Conservation (phyloP, 345 rosid species). For the Turnera subulata region DNA sequence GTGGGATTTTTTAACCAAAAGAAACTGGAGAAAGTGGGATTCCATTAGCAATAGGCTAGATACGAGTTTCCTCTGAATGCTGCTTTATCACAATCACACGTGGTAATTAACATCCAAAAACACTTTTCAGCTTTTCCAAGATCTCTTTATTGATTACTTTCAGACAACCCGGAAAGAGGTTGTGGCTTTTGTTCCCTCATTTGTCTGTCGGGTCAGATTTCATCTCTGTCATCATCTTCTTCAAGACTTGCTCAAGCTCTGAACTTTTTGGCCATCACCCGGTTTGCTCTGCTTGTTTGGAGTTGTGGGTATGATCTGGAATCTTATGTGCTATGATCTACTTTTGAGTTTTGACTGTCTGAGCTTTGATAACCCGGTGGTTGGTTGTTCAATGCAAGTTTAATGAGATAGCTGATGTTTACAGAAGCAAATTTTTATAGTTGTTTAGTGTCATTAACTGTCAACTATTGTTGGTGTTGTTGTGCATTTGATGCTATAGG, state of each 20-base stretch:
- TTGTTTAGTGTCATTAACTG: neutral
- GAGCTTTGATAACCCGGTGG: too few relatives aligned
- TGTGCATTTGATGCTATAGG: neutral
- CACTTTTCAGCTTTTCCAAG: too few relatives aligned
- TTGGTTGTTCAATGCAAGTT: neutral
- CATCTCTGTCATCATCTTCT: neutral
- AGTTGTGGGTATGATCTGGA: neutral
- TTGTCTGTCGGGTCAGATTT: conserved; percentile 2
- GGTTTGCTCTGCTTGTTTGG: neutral
- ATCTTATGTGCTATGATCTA: neutral
- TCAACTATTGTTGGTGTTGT: neutral
- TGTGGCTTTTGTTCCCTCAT: neutral
- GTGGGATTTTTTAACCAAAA: neutral
- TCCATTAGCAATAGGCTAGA: too few relatives aligned
- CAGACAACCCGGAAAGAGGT: too few relatives aligned
- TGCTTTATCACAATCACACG: too few relatives aligned
- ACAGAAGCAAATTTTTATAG: too few relatives aligned
- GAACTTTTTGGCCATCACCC: neutral
- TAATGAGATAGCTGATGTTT: too few relatives aligned
- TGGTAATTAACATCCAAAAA: too few relatives aligned
- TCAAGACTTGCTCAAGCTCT: neutral
- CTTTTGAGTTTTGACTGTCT: neutral
- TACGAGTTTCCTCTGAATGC: too few relatives aligned
- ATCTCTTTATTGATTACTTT: too few relatives aligned
- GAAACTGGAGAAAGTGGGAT: too few relatives aligned